Evolutionary conservation across 169 alveolate species (phyloP), one percentile per base, ranked within the genome.

Genomic region (Pseudocohnilembus persalinus): DNA sequence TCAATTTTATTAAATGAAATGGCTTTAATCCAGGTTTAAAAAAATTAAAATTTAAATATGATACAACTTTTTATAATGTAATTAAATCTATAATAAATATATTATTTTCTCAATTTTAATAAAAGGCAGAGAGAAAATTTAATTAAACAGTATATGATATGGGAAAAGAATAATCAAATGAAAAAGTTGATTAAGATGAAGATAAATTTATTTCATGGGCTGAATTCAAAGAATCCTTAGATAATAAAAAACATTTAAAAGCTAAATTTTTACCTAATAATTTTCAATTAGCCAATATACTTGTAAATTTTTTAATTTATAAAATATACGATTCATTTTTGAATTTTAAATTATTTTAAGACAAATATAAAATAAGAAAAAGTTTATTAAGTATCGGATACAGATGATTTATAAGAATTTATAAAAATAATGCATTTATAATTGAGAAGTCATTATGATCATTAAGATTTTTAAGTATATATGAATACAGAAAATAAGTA

Each of bases 151-250:
- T 34, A 79, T 28, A 1, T n/a, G 0, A 63, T 49, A 64, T 28
- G 64, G 64, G 84, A 79, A 29, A 20, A 34, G 73, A 68, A 31
- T 33, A 64, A 33, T 31, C 15, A 0, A 77, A 31, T 77, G 82
- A 68, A 29, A n/a, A 72, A 29, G 11, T 73, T 15, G 28, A 77
- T 33, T 64, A 28, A 77, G 82, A 77, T 77, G 82, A 77, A 33
- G 64, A 79, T 79, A 79, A 79, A 49, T 30, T 79, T 11, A 79
- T 79, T 63, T 34, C 84, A 16, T 79, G 84, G 84, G 84, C 35
- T 28, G 84, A 79, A 79, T 79, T 79, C 30, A 49, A 34, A 29
- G 76, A 79, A 29, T 79, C 76, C 27, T 29, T 79, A 63, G 31
- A 49, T 63, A 79, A 29, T 35, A 79, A 79, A 64, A 1, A 34